Evolutionary conservation across 2,329 filamentous ascomycete species (phyloP).

Genomic region (Phialemoniopsis sp.): DNA sequence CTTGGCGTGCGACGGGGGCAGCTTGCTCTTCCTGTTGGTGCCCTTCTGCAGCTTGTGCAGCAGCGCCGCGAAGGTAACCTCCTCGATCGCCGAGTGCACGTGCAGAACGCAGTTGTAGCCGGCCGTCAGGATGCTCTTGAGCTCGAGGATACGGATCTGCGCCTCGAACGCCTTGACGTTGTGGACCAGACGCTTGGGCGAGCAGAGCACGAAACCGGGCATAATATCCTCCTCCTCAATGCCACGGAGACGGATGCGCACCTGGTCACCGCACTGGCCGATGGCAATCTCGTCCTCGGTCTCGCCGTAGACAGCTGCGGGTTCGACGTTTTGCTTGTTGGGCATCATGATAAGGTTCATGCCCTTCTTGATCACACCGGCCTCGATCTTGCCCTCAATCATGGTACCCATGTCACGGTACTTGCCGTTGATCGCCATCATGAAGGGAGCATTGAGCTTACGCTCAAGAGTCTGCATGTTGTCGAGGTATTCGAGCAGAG

Average conservation of each 20-base stretch:
- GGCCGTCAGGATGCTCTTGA: conserved; percentile 89
- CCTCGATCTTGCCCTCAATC: conserved; percentile 95
- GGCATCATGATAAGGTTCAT: conserved; percentile 91
- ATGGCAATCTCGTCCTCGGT: conserved; percentile 85
- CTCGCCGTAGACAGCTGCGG: conserved; percentile 87
- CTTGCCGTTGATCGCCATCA: conserved; percentile 97
- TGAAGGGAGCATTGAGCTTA: conserved; percentile 98
- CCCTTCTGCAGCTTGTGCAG: conserved; percentile 95
- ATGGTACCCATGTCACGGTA: conserved; percentile 97
- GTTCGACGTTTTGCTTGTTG: conserved; percentile 75
- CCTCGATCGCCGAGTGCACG: conserved; percentile 95
- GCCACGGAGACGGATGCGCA: conserved; percentile 86
- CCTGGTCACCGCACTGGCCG: conserved; percentile 90
- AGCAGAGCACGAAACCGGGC: conserved; percentile 94
- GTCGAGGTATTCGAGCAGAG: conserved; percentile 93
- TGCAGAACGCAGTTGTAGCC: conserved; percentile 98
- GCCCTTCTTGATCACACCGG: conserved; percentile 89
- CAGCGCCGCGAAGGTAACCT: conserved; percentile 85
- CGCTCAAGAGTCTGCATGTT: conserved; percentile 67
- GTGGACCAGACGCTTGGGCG: conserved; percentile 88
- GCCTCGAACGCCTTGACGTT: conserved; percentile 88
- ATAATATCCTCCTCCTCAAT: conserved; percentile 97
- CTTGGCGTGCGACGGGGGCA: conserved; percentile 86
- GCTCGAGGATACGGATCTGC: conserved; percentile 90
- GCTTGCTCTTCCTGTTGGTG: conserved; percentile 89